Evolutionary conservation across 2,329 filamentous ascomycete species (phyloP).

Genomic region (Westerdykella aurantiaca): DNA sequence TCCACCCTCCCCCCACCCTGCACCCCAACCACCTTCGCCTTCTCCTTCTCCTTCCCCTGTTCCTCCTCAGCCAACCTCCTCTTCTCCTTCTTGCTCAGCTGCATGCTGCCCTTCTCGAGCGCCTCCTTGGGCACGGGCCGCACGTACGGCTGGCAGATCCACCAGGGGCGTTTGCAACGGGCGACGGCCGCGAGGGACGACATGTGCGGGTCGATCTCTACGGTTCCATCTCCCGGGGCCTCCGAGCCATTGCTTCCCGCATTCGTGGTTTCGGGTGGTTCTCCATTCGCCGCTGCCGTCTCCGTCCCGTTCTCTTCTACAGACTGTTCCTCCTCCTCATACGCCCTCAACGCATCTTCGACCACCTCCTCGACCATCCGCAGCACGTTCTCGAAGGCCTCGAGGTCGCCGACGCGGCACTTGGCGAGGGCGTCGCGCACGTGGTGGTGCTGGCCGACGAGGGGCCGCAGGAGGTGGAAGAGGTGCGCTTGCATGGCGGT

Average conservation of each 20-base stretch:
- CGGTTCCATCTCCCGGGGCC: conserved; percentile 5
- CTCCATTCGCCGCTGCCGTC: not conserved
- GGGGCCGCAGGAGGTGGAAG: conserved; percentile 81
- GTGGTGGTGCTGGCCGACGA: conserved; percentile 73
- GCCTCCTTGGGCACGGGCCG: conserved; percentile 84
- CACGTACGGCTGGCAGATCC: conserved; percentile 84
- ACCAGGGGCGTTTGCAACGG: conserved; percentile 76
- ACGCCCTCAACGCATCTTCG: conserved; percentile 65
- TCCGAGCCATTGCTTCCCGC: conserved; percentile 8
- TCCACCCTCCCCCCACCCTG: conserved; percentile 1
- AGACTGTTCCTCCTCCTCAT: conserved; percentile 38
- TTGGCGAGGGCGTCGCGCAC: conserved; percentile 78
- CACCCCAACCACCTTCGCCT: conserved; percentile 54
- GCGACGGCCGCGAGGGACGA: conserved; percentile 62
- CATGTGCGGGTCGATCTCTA: conserved; percentile 41
- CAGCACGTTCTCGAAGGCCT: conserved; percentile 71
- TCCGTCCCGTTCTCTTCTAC: not conserved
- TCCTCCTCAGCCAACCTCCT: conserved; percentile 40
- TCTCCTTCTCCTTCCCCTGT: conserved; percentile 25
- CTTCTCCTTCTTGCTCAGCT: conserved; percentile 62
- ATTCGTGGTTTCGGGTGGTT: not conserved
- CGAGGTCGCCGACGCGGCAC: conserved; percentile 63
- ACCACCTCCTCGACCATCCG: conserved; percentile 68
- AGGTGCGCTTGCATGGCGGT: conserved; percentile 82
- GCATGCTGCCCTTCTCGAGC: conserved; percentile 70